A percentile compares a stretch with the other conserved stretches of the same genome.
Conservation (phyloP, 163 green algal species). For the Chlorella variabilis region DNA sequence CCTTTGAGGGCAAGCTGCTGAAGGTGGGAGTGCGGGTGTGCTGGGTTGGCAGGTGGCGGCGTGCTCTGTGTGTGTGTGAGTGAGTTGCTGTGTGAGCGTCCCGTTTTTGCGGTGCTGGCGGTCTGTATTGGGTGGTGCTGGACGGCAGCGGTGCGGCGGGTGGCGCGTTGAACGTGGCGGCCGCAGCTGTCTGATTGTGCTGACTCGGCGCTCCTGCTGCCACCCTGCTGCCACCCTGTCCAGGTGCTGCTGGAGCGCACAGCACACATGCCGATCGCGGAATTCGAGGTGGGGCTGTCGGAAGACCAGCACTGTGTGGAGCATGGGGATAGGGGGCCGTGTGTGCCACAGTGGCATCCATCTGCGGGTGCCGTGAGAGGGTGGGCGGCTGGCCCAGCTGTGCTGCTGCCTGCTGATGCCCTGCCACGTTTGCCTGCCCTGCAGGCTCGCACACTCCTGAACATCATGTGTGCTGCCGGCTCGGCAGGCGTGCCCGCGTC, state of each 20-base stretch:
- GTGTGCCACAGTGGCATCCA: no score
- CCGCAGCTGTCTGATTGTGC: no score
- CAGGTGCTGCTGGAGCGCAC: constrained; percentile 23
- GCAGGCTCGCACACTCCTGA: constrained; percentile 16
- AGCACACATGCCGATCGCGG: not conserved
- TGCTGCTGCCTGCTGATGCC: not conserved
- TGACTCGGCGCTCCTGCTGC: not conserved
- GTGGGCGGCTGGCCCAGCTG: no score
- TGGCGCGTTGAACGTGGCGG: no score
- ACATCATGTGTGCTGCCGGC: not conserved
- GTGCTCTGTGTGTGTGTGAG: not conserved
- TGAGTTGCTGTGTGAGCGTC: no score
- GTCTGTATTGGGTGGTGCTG: no score
- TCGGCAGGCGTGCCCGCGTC: not conserved
- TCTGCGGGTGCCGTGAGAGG: no score
- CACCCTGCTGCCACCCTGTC: not conserved
- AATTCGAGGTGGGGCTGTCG: constrained; percentile 16
- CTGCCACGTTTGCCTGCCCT: not conserved
- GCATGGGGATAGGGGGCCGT: no score
- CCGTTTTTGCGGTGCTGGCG: not conserved
- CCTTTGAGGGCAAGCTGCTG: not conserved
- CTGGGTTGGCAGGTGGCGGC: no score
- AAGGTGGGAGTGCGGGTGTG: not conserved
- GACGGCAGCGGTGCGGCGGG: no score
- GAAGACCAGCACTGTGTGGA: no score